Evolutionary conservation across 192 early-diverging fungal species (phyloP).

Genomic region (Linderina pennispora): DNA sequence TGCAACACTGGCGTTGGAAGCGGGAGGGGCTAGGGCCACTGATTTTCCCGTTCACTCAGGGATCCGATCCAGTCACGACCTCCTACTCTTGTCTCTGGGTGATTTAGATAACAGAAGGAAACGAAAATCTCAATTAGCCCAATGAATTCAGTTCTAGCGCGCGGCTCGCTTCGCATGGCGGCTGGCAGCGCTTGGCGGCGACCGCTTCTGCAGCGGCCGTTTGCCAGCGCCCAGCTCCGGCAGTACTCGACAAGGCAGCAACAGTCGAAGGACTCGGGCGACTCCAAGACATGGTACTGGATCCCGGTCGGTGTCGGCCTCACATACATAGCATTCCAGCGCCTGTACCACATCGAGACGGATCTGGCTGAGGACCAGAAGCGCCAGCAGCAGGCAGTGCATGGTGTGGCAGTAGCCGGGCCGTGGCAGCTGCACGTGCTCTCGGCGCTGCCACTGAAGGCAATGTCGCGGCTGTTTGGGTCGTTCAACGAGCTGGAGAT

Average conservation of each 20-base stretch:
- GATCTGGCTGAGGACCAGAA: constrained; percentile 26
- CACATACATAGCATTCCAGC: constrained; percentile 62
- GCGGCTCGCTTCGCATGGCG: no score
- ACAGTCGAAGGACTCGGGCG: no score
- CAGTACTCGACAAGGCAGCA: no score
- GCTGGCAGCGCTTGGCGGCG: no score
- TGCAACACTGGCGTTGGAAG: no score
- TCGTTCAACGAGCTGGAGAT: constrained; percentile 80
- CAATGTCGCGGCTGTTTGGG: constrained; percentile 89
- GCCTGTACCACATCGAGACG: constrained; percentile 51
- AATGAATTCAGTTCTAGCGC: constrained; percentile 4
- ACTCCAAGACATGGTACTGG: constrained; percentile 74
- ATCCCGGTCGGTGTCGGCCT: constrained; percentile 73
- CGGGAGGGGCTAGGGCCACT: no score
- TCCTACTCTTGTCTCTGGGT: not conserved
- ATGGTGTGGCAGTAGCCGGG: constrained; percentile 52
- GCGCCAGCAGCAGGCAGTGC: not conserved
- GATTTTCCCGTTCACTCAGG: no score
- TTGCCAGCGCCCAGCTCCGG: no score
- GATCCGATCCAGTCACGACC: no score
- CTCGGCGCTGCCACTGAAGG: constrained; percentile 80
- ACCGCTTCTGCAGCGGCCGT: no score
- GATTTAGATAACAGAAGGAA: no score
- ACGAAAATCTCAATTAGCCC: not conserved
- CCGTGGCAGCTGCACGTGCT: constrained; percentile 91